These are phyloP conservation scores for Eucalyptus guilfoylei DNA, from an alignment of 345 rosid genomes.

Conservation along the genomic window DNA sequence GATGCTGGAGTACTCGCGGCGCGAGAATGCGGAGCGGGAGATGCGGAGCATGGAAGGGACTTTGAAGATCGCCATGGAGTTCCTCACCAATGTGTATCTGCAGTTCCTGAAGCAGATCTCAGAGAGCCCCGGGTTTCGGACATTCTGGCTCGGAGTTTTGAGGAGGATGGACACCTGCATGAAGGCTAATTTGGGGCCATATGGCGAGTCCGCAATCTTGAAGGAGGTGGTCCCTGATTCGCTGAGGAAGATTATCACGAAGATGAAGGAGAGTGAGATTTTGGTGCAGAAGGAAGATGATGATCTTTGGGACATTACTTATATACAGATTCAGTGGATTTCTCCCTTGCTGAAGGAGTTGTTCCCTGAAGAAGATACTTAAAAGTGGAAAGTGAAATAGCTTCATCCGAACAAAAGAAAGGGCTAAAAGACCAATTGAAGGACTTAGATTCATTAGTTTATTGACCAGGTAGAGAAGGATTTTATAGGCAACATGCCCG, in stretches of 20 bases:
- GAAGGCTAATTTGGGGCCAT: constrained; percentile 69
- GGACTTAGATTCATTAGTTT: background rate
- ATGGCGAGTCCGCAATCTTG: constrained; percentile 40
- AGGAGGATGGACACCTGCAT: constrained; percentile 96
- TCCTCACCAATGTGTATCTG: constrained; percentile 45
- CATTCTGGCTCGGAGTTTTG: constrained; percentile 85
- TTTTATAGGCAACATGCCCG: background rate
- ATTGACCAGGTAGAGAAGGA: background rate
- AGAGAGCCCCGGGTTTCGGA: constrained; percentile 48
- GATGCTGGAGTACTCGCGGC: constrained; percentile 69
- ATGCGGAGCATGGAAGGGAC: constrained; percentile 91
- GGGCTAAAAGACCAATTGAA: background rate
- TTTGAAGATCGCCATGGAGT: constrained; percentile 51
- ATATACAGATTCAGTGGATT: constrained; percentile 93
- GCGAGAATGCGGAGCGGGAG: constrained; percentile 70
- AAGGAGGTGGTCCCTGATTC: constrained; percentile 47
- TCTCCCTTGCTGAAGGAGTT: constrained; percentile 77
- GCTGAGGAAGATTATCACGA: constrained; percentile 49
- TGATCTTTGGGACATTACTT: constrained; percentile 77
- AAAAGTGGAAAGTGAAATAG: background rate
- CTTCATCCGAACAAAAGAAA: background rate
- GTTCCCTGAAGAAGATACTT: constrained; percentile 42
- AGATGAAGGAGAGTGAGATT: constrained; percentile 61
- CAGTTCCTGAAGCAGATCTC: constrained; percentile 34
- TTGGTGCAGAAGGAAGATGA: constrained; percentile 52